phyloP scores from a whole-genome alignment of 139 green algal genomes.

The Asterochloris erici region DNA sequence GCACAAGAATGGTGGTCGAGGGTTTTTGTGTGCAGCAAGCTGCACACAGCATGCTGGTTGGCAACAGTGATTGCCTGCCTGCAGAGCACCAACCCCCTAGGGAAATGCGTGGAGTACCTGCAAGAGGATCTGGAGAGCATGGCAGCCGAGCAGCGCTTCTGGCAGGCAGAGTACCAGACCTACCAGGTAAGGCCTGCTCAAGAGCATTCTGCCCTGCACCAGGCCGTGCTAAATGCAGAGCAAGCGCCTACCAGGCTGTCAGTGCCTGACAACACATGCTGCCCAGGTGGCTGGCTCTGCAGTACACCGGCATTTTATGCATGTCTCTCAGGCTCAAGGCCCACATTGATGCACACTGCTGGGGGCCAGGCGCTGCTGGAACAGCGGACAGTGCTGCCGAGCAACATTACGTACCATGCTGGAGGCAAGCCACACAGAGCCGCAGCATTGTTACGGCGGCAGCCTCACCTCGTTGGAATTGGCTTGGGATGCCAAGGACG shows the following conservation, averaged over 20 bases:
- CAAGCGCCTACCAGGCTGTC: background rate
- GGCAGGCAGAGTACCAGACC: conserved; percentile 49
- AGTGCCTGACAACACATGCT: background rate
- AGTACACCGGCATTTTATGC: background rate
- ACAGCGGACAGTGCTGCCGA: background rate
- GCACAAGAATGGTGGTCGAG: too few relatives aligned
- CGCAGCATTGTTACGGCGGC: background rate
- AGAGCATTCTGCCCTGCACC: conserved; percentile 16
- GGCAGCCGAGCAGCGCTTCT: conserved; percentile 54
- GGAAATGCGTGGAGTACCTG: conserved; percentile 65
- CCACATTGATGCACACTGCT: background rate
- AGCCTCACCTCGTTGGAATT: background rate
- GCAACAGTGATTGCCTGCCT: background rate
- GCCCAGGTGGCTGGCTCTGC: background rate
- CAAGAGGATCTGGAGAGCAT: conserved; percentile 63
- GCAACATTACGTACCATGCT: background rate
- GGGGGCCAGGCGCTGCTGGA: background rate
- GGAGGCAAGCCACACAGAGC: background rate
- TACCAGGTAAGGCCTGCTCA: conserved; percentile 49
- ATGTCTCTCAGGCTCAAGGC: background rate
- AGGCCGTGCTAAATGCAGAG: background rate
- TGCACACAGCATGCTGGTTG: too few relatives aligned
- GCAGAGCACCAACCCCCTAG: conserved; percentile 55
- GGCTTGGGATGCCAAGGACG: too few relatives aligned
- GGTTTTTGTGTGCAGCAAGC: too few relatives aligned